Percentiles rank a stretch among this genome's conserved stretches.
phyloP scores from a whole-genome alignment of 805 yeast species.

The Teunomyces tritomae region DNA sequence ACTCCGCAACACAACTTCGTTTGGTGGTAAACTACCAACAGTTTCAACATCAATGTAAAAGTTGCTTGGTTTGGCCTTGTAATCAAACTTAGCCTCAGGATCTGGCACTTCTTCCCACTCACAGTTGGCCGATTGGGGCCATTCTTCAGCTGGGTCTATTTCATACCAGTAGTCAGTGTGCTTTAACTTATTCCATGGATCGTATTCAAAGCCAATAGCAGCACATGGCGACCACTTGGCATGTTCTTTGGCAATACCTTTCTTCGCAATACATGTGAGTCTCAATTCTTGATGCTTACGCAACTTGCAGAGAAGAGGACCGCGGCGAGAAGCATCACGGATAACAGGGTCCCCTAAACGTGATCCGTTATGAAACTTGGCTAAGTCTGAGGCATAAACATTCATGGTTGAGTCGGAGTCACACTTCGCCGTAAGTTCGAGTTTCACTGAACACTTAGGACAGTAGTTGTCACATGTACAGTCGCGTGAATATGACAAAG shows the following conservation, averaged over 20 bases:
- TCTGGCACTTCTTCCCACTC: slow-evolving; percentile 96
- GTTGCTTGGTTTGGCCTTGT: slow-evolving; percentile 72
- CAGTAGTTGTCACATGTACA: slow-evolving; percentile 98
- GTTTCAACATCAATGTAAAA: slow-evolving; percentile 92
- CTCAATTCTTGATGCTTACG: slow-evolving; percentile 90
- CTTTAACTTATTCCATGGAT: slow-evolving; percentile 96
- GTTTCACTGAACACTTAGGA: slow-evolving; percentile 87
- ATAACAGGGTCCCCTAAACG: slow-evolving; percentile 82
- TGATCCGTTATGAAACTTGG: slow-evolving; percentile 43
- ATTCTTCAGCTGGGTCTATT: slow-evolving; percentile 79
- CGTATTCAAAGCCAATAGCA: slow-evolving; percentile 94
- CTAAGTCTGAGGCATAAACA: slow-evolving; percentile 79
- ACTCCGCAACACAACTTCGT: slow-evolving; percentile 84
- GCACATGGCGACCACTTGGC: slow-evolving; percentile 98
- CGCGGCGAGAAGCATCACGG: slow-evolving; percentile 70
- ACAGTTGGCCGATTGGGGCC: slow-evolving; percentile 88
- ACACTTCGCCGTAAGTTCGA: slow-evolving; percentile 84
- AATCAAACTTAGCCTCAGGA: slow-evolving; percentile 84
- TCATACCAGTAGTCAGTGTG: slow-evolving; percentile 98
- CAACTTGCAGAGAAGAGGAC: slow-evolving; percentile 87
- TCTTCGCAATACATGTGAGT: slow-evolving; percentile 91
- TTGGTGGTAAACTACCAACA: slow-evolving; percentile 83
- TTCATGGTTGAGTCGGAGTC: slow-evolving; percentile 85
- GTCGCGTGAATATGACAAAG: slow-evolving; percentile 84
- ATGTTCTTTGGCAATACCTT: slow-evolving; percentile 96